Base-by-base conservation (phyloP, 169 alveolate species). In the Plasmodium gallinaceum region DNA sequence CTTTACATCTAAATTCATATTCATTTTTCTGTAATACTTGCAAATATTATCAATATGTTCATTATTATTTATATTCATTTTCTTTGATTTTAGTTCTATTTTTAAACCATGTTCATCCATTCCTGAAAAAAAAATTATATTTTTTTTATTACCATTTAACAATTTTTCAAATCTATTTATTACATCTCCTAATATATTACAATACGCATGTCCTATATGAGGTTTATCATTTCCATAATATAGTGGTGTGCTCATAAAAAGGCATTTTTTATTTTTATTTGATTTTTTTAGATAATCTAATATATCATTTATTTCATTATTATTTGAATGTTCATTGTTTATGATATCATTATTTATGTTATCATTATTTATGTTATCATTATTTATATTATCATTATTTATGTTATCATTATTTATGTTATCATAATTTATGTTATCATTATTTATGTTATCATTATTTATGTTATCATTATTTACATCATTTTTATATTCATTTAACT, bases 51-150 rank as follows among this genome's bases (percentile, higher is more conserved):
- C 94, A 18, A 95, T 90, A 62, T 94, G 92, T 22, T 54, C 54
- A 58, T 60, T 37, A n/a, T 93, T 93, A 20, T 70, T 87, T 0
- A 71, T 80, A 5, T 94, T 88, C 20, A 78, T 61, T 18, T 85
- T 51, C 10, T 65, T 18, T 7, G 98, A 95, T 58, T 90, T 92
- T 48, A 72, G 48, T 72, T 95, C 93, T 10, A 96, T 95, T 61
- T 96, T 96, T 39, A 93, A 60, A 26, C 98, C 98, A 64, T 96
- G 98, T 64, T 96, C 98, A 80, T 96, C 98, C 66, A 98, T 96
- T 8, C 98, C 98, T 9, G 94, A 91, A 39, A 94, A 88, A 37
- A 93, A 73, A 51, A 71, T 16, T 22, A 78, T 37, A 8, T 54
- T 58, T 10, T 43, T 70, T 46, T 66, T 37, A 10, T 78, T 14